Evolutionary conservation across 139 green algal genomes (phyloP).

Genomic region (Chlorella vulgaris): DNA sequence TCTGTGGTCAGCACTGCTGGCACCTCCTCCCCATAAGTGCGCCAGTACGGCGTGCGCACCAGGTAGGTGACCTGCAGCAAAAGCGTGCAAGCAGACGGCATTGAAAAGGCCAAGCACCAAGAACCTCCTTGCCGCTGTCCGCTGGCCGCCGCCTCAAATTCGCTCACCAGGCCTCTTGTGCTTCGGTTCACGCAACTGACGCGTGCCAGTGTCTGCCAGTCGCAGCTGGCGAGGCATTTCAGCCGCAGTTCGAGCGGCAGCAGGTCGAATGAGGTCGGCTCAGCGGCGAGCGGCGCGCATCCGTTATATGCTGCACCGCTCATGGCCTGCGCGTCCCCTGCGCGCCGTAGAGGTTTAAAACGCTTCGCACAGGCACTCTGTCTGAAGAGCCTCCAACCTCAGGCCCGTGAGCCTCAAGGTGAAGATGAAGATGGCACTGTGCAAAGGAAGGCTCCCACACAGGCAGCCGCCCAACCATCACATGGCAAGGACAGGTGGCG

Average conservation of each 20-base stretch:
- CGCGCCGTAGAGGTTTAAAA: too few relatives aligned
- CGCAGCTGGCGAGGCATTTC: conserved; percentile 1
- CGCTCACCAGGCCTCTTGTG: conserved; percentile 5
- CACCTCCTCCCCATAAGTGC: conserved; percentile 6
- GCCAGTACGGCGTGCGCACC: conserved; percentile 22
- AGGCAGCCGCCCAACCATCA: too few relatives aligned
- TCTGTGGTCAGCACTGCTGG: conserved; percentile 20
- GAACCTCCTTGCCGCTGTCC: too few relatives aligned
- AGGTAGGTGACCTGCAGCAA: conserved; percentile 14
- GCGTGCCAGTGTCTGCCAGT: conserved; percentile 22
- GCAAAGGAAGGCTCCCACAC: too few relatives aligned
- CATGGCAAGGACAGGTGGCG: too few relatives aligned
- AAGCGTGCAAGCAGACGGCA: not conserved
- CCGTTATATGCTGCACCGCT: too few relatives aligned
- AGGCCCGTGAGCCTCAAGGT: too few relatives aligned
- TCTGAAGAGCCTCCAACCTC: too few relatives aligned
- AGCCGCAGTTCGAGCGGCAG: conserved; percentile 7
- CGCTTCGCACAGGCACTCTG: too few relatives aligned
- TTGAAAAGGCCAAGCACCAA: not conserved
- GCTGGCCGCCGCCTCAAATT: too few relatives aligned
- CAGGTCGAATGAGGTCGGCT: not conserved
- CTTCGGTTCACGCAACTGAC: not conserved
- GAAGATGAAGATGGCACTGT: too few relatives aligned
- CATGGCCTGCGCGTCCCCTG: too few relatives aligned
- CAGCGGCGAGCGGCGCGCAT: not conserved